Percentiles rank a stretch among this genome's conserved stretches.
Conservation (phyloP, 352 stramenopile species). For the Nothophytophthora sp. region DNA sequence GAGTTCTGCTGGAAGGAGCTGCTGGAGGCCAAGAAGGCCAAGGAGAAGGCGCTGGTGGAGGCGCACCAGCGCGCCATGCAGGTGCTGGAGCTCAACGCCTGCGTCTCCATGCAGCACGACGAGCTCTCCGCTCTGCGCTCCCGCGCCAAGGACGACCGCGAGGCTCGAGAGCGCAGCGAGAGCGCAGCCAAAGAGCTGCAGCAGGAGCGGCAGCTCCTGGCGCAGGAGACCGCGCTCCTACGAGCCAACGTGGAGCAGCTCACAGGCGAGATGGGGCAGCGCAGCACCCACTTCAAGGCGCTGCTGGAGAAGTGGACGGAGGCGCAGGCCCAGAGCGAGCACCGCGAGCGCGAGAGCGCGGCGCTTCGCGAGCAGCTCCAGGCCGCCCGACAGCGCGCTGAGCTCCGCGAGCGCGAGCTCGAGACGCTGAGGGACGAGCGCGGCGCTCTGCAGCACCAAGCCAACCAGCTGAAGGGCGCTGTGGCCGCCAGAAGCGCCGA, state of each 20-base stretch:
- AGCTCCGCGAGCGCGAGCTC: slow-evolving; percentile 38
- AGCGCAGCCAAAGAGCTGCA: slow-evolving; percentile 40
- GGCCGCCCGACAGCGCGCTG: slow-evolving; percentile 31
- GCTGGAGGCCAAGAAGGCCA: slow-evolving; percentile 48
- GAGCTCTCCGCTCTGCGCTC: slow-evolving; percentile 58
- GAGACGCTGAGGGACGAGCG: slow-evolving; percentile 55
- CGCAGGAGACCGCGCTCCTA: slow-evolving; percentile 56
- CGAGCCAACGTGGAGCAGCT: slow-evolving; percentile 55
- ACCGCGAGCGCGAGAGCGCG: slow-evolving; percentile 50
- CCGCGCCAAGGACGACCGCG: slow-evolving; percentile 34
- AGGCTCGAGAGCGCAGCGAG: slow-evolving; percentile 44
- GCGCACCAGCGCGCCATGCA: slow-evolving; percentile 57
- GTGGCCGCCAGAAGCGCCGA: slow-evolving; percentile 73
- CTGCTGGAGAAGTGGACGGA: slow-evolving; percentile 80
- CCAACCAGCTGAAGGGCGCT: slow-evolving; percentile 71
- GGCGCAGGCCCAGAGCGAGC: slow-evolving; percentile 57
- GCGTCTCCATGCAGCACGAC: slow-evolving; percentile 79
- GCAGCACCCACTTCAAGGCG: slow-evolving; percentile 56
- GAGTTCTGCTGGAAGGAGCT: slow-evolving; percentile 65
- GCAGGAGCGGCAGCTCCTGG: slow-evolving; percentile 48
- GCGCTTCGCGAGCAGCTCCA: slow-evolving; percentile 64
- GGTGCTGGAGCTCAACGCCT: slow-evolving; percentile 71
- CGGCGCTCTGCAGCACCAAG: slow-evolving; percentile 64
- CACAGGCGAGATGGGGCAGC: slow-evolving; percentile 56
- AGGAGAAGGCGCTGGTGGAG: slow-evolving; percentile 59